A percentile compares a stretch with the other conserved stretches of the same genome.
These are phyloP conservation scores for Babesia ovis DNA, from an alignment of 169 alveolate species.

Conservation along the genomic window DNA sequence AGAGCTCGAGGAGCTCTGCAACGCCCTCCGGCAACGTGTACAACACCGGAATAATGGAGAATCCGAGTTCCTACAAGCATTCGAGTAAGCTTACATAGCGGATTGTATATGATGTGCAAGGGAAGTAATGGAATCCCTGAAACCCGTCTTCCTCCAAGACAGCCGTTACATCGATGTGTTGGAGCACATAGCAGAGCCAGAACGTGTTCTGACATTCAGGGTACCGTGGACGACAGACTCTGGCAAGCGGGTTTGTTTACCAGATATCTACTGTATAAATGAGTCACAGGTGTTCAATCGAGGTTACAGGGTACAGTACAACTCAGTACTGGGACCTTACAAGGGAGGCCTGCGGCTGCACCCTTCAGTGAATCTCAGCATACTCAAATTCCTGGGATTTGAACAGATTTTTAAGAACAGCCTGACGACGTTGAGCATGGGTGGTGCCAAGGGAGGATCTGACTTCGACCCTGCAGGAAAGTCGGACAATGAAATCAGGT, in stretches of 20 bases:
- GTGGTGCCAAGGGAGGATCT: constrained; percentile 88
- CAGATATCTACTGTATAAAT: neutral
- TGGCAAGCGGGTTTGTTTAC: constrained; percentile 67
- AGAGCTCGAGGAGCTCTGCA: neutral
- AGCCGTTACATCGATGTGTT: constrained; percentile 72
- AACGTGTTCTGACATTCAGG: constrained; percentile 73
- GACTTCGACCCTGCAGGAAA: constrained; percentile 88
- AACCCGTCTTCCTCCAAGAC: constrained; percentile 70
- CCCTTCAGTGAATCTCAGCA: constrained; percentile 80
- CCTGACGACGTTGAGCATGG: constrained; percentile 80
- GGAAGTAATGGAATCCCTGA: constrained; percentile 63
- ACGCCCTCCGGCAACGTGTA: constrained; percentile 8
- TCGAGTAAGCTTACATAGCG: constrained; percentile 28
- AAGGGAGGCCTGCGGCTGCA: constrained; percentile 88
- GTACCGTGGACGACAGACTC: constrained; percentile 81
- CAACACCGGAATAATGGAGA: constrained; percentile 52
- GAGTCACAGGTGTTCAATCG: constrained; percentile 66
- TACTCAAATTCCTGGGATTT: constrained; percentile 84
- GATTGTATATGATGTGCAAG: neutral
- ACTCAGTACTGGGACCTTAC: constrained; percentile 81
- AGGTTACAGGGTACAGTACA: constrained; percentile 84
- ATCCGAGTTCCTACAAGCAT: constrained; percentile 70
- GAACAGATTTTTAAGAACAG: constrained; percentile 86
- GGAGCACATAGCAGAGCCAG: constrained; percentile 78
- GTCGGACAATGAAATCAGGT: constrained; percentile 77